These are phyloP conservation scores for Pyrenophora teres DNA, from an alignment of 2,329 filamentous ascomycete species.

Conservation along the genomic window DNA sequence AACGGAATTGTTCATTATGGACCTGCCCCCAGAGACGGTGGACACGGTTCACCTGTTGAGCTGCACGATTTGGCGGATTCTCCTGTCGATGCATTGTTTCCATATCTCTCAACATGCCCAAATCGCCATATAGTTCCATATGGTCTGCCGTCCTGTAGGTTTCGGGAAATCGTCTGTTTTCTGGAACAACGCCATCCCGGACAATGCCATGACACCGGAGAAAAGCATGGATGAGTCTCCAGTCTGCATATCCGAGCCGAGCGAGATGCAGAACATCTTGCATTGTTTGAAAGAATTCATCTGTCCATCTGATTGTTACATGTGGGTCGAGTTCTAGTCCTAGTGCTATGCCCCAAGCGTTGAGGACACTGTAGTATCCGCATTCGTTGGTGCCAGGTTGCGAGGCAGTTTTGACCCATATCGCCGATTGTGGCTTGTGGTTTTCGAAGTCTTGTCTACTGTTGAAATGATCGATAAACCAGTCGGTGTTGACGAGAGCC, in stretches of 20 bases:
- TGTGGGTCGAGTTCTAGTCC: constrained; percentile 19
- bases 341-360: constrained; percentile 28
- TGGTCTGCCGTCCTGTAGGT: not conserved
- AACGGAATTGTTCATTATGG: no score
- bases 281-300: constrained; percentile 9
- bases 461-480: not conserved
- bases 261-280: constrained; percentile 13
- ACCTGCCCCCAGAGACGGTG: no score
- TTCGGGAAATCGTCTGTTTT: not conserved
- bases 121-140: not conserved
- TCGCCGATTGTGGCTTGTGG: not conserved
- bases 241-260: constrained; percentile 17
- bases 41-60: no score
- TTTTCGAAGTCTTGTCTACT: not conserved
- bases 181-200: not conserved
- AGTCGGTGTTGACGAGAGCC: not conserved
- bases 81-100: not conserved
- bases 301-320: constrained; percentile 6
- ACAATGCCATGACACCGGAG: constrained; percentile 15
- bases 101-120: not conserved
- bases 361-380: constrained; percentile 25
- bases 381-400: constrained; percentile 13
- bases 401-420: constrained; percentile 6
- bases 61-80: no score
- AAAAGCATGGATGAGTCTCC: constrained; percentile 22